A percentile compares a stretch with the other conserved stretches of the same genome.
These are phyloP conservation scores for Daldinia caldariorum DNA, from an alignment of 495 filamentous ascomycete species.

Conservation along the genomic window DNA sequence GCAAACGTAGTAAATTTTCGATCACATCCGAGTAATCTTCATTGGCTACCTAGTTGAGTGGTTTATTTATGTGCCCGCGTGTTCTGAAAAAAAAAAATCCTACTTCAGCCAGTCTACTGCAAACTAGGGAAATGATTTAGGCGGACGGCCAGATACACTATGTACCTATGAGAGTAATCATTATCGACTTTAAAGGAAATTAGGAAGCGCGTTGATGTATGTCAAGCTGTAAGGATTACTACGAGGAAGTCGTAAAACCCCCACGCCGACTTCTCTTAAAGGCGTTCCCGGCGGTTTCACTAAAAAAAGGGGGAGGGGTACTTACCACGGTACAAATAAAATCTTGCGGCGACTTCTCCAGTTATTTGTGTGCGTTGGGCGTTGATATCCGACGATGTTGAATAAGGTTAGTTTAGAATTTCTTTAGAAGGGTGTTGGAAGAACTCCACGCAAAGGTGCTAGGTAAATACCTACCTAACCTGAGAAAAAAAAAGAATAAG, in stretches of 20 bases:
- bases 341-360: background rate
- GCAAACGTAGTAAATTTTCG: background rate
- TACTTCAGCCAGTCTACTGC: constrained; percentile 5
- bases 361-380: background rate
- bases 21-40: background rate
- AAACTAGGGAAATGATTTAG: background rate
- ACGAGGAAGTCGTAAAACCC: background rate
- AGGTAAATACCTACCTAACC: background rate
- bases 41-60: background rate
- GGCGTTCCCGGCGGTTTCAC: background rate
- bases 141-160: background rate
- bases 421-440: constrained; percentile 22
- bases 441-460: background rate
- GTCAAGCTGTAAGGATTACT: background rate
- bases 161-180: background rate
- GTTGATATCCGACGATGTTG: constrained; percentile 15
- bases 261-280: background rate
- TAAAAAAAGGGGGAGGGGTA: background rate
- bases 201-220: background rate
- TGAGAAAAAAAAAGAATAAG: too few relatives aligned
- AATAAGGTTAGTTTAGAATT: constrained; percentile 35
- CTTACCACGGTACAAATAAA: background rate
- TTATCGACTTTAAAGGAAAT: background rate
- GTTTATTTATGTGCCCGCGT: constrained; percentile 9
- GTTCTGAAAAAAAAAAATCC: background rate